These are phyloP conservation scores for Rhizopogon roseolus DNA, from an alignment of 768 basidiomycete species.

Conservation along the genomic window DNA sequence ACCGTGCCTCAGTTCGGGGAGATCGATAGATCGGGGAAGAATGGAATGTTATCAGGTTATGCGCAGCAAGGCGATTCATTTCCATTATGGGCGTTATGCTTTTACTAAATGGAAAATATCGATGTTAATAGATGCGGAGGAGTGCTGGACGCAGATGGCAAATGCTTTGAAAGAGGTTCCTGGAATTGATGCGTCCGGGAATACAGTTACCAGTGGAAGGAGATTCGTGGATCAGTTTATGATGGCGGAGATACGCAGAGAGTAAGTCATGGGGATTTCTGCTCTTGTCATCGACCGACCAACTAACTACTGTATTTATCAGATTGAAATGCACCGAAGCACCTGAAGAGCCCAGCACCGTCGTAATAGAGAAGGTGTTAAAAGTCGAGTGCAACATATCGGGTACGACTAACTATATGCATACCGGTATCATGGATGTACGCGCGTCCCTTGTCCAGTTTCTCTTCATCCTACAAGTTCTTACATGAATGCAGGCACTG, in stretches of 20 bases:
- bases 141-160: slow-evolving; percentile 78
- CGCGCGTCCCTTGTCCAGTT: slow-evolving; percentile 14
- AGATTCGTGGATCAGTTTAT: slow-evolving; percentile 80
- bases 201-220: slow-evolving; percentile 28
- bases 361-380: slow-evolving; percentile 65
- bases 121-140: slow-evolving; percentile 71
- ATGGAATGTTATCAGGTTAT: slow-evolving; percentile 42
- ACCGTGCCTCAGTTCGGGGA: slow-evolving; percentile 92
- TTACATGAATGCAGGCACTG: slow-evolving; percentile 53
- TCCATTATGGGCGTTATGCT: neutral
- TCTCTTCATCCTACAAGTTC: slow-evolving; percentile 1
- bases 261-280: slow-evolving; percentile 31
- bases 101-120: slow-evolving; percentile 1
- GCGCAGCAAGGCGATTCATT: slow-evolving; percentile 67
- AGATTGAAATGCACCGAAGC: slow-evolving; percentile 83
- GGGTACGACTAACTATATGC: slow-evolving; percentile 83
- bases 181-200: slow-evolving; percentile 29
- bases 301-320: slow-evolving; percentile 12
- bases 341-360: slow-evolving; percentile 66
- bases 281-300: neutral
- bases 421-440: slow-evolving; percentile 79
- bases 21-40: slow-evolving; percentile 38
- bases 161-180: slow-evolving; percentile 70
- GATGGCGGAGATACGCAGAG: slow-evolving; percentile 72
- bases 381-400: slow-evolving; percentile 94